Percentiles rank a stretch among this genome's conserved stretches.
These are phyloP conservation scores for Balamuthia mandrillaris DNA, from an alignment of 208 protist species.

Conservation along the genomic window DNA sequence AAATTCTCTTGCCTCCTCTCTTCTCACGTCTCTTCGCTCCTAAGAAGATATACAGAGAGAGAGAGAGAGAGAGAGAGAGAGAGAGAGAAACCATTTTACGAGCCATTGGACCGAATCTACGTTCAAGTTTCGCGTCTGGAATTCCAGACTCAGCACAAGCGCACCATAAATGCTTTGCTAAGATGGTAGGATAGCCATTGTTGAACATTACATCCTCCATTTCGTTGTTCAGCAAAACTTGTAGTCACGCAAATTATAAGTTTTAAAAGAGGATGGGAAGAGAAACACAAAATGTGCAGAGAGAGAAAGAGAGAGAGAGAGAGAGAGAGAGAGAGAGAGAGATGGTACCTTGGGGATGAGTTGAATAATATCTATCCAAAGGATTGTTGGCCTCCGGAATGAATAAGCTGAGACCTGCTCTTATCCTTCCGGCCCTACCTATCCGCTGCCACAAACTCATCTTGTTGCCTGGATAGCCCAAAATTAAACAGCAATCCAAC, in stretches of 20 bases:
- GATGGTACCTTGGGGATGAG: neutral
- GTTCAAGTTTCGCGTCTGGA: neutral
- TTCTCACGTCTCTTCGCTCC: neutral
- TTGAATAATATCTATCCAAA: neutral
- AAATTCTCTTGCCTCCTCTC: neutral
- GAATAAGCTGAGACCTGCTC: neutral
- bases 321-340: neutral
- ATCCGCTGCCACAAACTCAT: constrained; percentile 21
- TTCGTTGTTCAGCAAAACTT: neutral
- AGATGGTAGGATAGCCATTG: neutral
- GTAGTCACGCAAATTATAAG: no score
- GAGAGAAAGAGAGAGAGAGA: neutral
- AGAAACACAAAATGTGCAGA: no score
- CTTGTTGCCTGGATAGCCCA: neutral
- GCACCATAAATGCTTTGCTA: neutral
- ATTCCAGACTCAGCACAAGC: neutral
- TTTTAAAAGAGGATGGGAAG: no score
- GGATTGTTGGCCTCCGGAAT: neutral
- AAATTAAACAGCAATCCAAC: neutral
- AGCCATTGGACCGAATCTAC: neutral
- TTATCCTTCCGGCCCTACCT: neutral
- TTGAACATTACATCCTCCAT: neutral
- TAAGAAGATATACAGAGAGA: neutral
- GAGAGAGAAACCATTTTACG: neutral
- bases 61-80: neutral